Conservation (phyloP, 208 protist genomes). For the Borovskyia barvae region DNA sequence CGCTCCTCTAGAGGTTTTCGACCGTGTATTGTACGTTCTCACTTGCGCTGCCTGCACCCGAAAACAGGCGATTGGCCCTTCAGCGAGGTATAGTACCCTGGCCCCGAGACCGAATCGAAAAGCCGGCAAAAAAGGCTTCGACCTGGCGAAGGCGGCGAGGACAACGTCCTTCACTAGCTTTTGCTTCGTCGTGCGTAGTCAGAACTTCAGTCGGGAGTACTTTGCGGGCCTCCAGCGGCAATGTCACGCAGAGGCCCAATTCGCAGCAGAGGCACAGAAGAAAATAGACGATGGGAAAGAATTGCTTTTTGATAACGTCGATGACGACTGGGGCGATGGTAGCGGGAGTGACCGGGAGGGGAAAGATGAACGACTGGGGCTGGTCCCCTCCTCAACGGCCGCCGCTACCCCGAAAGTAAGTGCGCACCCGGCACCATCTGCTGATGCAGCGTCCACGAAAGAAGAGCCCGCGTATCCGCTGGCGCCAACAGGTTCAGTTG, state of each 20-base stretch:
- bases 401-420: background rate
- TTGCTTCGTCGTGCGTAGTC: constrained; percentile 76
- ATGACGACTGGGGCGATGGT: constrained; percentile 48
- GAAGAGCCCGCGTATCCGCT: constrained; percentile 28
- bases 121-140: constrained; percentile 25
- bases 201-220: constrained; percentile 79
- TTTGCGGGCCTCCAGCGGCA: constrained; percentile 26
- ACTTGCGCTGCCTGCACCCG: constrained; percentile 53
- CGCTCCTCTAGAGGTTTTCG: constrained; percentile 70
- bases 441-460: background rate
- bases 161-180: constrained; percentile 35
- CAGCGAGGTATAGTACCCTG: background rate
- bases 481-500: constrained; percentile 23
- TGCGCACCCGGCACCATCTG: background rate
- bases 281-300: constrained; percentile 13
- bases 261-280: background rate
- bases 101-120: background rate
- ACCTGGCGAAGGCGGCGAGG: constrained; percentile 8
- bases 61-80: background rate
- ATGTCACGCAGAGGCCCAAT: constrained; percentile 3
- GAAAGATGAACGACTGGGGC: constrained; percentile 5
- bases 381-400: background rate
- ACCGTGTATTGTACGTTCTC: constrained; percentile 84
- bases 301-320: constrained; percentile 46
- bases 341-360: no score